Base-by-base conservation (phyloP, 2,329 filamentous ascomycete species). In the Clonostachys byssicola region DNA sequence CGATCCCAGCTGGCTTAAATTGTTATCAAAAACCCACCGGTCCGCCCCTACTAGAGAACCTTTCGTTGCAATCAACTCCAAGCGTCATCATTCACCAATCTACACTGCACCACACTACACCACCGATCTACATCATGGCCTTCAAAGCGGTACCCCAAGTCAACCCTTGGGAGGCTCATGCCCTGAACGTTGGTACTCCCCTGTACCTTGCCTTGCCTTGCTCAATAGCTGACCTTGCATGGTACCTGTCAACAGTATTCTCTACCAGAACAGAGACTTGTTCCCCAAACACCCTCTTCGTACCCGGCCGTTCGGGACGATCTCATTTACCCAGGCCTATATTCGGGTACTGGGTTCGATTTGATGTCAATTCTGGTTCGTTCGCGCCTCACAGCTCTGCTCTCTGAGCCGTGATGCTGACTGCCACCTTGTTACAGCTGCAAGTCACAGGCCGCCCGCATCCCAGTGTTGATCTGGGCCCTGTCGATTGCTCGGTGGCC, bases 401-500 rank as follows among this genome's bases (percentile, higher is more conserved):
- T 14, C 40, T 34, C 14, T 10, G 30, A 43, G 12, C 30, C 18
- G 30, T 33, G 14, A 17, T 30, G 9, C 30, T 14, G n/a, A 16
- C 7, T 10, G 13, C 48, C 56, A 51, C 58, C 46, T 38, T 45
- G 8, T 35, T 5, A 6, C 48, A 78, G 75, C 60, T 75, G 64
- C 80, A 84, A 43, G 83, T 95, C 20, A 81, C 83, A 35, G 79
- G 78, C 16, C 77, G 89, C 48, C 81, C 83, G 14, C 84, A 89
- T 50, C 88, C 89, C 1, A 77, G 86, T 55, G 83, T 95, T 56
- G 80, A 90, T 43, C 84, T 95, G 40, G 91, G 90, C 7, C 80
- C 88, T 1, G 84, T 96, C 34, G 91, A 95, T 64, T 75, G 89
- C 54, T 94, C 89, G 2, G 94, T 89, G 59, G 86, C 90, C 3